A percentile compares a stretch with the other conserved stretches of the same genome.
phyloP scores from a whole-genome alignment of 805 yeast species.

The Starmerella apicola region DNA sequence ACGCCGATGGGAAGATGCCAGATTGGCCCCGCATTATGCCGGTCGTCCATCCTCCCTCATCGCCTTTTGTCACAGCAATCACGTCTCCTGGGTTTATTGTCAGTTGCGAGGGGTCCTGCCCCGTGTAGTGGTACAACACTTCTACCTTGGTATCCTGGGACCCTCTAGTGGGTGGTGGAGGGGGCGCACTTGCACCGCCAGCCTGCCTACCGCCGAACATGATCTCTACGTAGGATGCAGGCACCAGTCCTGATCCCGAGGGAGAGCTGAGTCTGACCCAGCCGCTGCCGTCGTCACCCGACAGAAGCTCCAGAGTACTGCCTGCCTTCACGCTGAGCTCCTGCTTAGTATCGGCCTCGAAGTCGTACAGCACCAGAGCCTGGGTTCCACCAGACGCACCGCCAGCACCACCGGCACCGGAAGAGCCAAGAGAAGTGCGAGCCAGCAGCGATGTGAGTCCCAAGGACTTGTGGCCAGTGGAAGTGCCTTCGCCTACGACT shows the following conservation, averaged over 20 bases:
- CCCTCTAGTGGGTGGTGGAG: slow-evolving; percentile 57
- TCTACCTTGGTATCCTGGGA: slow-evolving; percentile 25
- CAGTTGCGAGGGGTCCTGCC: slow-evolving; percentile 72
- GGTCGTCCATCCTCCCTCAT: slow-evolving; percentile 90
- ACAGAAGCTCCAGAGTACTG: slow-evolving; percentile 45
- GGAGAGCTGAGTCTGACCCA: slow-evolving; percentile 54
- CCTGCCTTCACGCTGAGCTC: slow-evolving; percentile 55
- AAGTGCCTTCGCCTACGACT: slow-evolving; percentile 9
- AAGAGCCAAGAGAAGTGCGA: slow-evolving; percentile 14
- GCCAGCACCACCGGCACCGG: slow-evolving; percentile 16
- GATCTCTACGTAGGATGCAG: slow-evolving; percentile 61
- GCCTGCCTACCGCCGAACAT: slow-evolving; percentile 17
- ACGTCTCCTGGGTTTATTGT: slow-evolving; percentile 60
- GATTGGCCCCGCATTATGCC: slow-evolving; percentile 59
- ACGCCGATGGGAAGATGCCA: slow-evolving; percentile 73
- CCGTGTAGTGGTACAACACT: slow-evolving; percentile 63
- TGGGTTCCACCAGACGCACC: no score
- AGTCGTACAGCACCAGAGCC: slow-evolving; percentile 37
- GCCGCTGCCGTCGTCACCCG: slow-evolving; percentile 78
- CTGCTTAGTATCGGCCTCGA: slow-evolving; percentile 58
- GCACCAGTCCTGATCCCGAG: slow-evolving; percentile 72
- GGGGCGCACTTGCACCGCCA: slow-evolving; percentile 38
- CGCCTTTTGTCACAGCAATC: slow-evolving; percentile 49
- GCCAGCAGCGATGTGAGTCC: slow-evolving; percentile 23
- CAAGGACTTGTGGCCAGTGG: slow-evolving; percentile 12